Base-by-base conservation (phyloP, 371 early-diverging fungal genomes). In the Gilbertella persicaria region DNA sequence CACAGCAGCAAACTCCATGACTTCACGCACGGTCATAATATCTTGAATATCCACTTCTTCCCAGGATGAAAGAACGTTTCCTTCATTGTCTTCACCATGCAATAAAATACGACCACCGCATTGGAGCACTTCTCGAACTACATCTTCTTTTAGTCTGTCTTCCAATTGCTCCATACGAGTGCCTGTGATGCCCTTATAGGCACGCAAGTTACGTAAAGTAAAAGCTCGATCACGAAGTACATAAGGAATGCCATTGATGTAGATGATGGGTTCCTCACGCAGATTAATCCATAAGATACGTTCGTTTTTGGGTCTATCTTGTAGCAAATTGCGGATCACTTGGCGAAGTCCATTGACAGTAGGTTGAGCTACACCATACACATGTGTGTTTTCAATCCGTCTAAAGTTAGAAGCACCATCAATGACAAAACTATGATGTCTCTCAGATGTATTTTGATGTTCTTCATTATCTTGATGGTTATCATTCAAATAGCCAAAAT, bases 211-310 rank as follows among this genome's bases (percentile, higher is more conserved):
- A 19, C 88, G 75, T 14, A 90, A 55, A 1, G 86, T 83, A 47
- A 80, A 66, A 26, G 70, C 80, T n/a, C 80, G 66, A 55, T 88
- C 87, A 30, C 90, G 75, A 2, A 91, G 75, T 0, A 89, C 90
- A 64, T 87, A 87, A 5, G 92, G 89, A 9, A 73, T 64, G n/a
- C 85, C 87, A 46, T 87, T 83, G 49, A 91, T 78, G 57, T 90
- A 90, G 7, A 89, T 79, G 19, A 91, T 73, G 16, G 90, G 89
- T 52, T 91, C 90, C 60, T 91, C 89, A 37, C 91, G 73, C 16
- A 89, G 52, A 57, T 87, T 88, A 53, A 91, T 87, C 90, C 89
- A 89, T 17, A 85, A 43, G 14, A 89, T 53, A 21, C 55, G 60
- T 37, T 74, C 55, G 28, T 59, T 59, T 8, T 38, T 61, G 9